Percentiles rank a stretch among this genome's conserved stretches.
Conservation (phyloP, 371 early-diverging fungal species). For the Syncephalastrum racemosum region DNA sequence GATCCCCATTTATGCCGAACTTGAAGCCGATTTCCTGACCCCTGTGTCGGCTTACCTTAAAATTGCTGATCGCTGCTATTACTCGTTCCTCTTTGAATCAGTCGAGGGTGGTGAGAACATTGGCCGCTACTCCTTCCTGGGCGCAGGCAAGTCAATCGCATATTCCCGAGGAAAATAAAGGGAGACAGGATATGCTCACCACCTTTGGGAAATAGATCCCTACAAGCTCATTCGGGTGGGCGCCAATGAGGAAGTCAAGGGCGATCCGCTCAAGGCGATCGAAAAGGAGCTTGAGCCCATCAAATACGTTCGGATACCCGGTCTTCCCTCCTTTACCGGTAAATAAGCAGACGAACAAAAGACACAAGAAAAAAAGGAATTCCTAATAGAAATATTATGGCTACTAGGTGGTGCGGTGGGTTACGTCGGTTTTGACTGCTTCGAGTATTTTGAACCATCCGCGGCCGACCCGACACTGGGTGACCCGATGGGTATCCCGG, state of each 20-base stretch:
- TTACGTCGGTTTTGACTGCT: slow-evolving; percentile 95
- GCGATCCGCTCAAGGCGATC: slow-evolving; percentile 88
- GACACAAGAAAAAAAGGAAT: neutral
- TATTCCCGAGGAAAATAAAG: neutral
- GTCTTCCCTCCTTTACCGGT: slow-evolving; percentile 88
- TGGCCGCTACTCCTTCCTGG: slow-evolving; percentile 94
- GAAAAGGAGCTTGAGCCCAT: slow-evolving; percentile 79
- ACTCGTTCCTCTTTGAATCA: slow-evolving; percentile 95
- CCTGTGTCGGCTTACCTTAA: slow-evolving; percentile 96
- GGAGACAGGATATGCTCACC: neutral
- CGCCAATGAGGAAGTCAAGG: slow-evolving; percentile 60
- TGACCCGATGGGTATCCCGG: slow-evolving; percentile 90
- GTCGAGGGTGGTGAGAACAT: slow-evolving; percentile 93
- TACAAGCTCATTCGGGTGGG: slow-evolving; percentile 83
- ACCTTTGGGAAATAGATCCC: slow-evolving; percentile 63
- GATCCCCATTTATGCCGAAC: slow-evolving; percentile 85
- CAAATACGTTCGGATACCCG: slow-evolving; percentile 77
- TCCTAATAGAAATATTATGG: neutral
- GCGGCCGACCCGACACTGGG: slow-evolving; percentile 57
- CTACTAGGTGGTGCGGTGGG: slow-evolving; percentile 91
- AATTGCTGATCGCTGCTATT: slow-evolving; percentile 72
- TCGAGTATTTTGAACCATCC: slow-evolving; percentile 94
- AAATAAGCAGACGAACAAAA: slow-evolving; percentile 7
- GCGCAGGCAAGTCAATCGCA: slow-evolving; percentile 66
- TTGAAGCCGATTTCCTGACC: slow-evolving; percentile 90